Evolutionary conservation across 2,329 filamentous ascomycete species (phyloP), one percentile per base, ranked within the genome.

Genomic region (Corynespora cassiicola): DNA sequence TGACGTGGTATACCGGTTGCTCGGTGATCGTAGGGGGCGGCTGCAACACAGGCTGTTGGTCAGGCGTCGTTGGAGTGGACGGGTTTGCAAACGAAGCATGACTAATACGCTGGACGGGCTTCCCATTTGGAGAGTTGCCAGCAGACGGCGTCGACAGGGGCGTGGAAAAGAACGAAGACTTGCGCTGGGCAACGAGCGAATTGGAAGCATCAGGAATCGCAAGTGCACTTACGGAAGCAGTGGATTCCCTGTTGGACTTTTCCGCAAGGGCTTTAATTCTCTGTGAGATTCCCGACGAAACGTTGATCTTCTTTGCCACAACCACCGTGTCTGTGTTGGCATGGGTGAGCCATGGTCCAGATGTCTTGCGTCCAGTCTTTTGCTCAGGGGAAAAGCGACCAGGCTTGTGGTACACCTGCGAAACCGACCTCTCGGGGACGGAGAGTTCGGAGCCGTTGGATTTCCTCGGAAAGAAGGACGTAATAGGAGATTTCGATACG

Each of bases 221-320:
- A 23, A 37, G 29, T 40, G 51, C 45, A 49, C 49, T 63, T 37
- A 55, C 39, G 31, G 51, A 49, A 31, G 53, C 48, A 32, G 52
- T 37, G 14, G 60, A 65, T 60, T 61, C 77, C 70, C 42, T 85
- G 78, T 51, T 75, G 3, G 76, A 77, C 38, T 94, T 78, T 66
- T 90, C 91, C 63, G 96, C 88, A 36, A 99, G 75, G 6, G 91
- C 90, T 68, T 96, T 95, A 66, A 97, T 97, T 26, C 94, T 86
- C 65, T 92, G 89, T 3, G 92, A 95, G 45, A 99, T 96, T 53
- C 89, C 90, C 7, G 88, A 90, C 6, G 90, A 91, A 16, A 97
- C 81, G 57, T 88, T 94, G 50, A 85, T 78, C 65, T 91, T 95
- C 64, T 88, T 90, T 3, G 81, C 75, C 10, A 79, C 30, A 11